Evolutionary conservation across 2,329 filamentous ascomycete genomes (phyloP).

Genomic region (Monosporascus sp.): DNA sequence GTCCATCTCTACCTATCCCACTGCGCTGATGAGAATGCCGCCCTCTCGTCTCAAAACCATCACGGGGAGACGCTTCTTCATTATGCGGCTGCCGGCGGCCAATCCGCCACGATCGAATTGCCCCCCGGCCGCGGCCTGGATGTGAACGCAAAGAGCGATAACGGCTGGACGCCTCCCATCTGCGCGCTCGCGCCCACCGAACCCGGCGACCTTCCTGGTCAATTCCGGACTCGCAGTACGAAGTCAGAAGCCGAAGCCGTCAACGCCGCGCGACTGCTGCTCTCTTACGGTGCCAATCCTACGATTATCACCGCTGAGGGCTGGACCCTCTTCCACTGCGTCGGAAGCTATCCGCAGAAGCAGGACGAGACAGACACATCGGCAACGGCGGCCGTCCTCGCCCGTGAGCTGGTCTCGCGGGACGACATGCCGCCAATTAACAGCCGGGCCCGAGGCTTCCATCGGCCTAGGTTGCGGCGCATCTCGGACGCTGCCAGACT

Average conservation of each 20-base stretch:
- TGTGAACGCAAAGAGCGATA: constrained; percentile 16
- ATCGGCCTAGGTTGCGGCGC: no score
- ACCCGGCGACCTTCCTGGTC: no score
- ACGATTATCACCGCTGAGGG: constrained; percentile 16
- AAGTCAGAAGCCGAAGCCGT: constrained; percentile 4
- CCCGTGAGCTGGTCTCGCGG: no score
- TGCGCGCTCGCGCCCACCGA: constrained; percentile 18
- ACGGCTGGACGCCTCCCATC: constrained; percentile 27
- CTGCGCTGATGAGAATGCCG: background rate
- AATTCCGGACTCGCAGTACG: background rate
- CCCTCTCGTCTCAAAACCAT: constrained; percentile 7
- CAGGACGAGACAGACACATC: background rate
- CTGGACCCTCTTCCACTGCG: constrained; percentile 20
- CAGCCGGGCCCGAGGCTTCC: no score
- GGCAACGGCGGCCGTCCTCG: no score
- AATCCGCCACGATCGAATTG: constrained; percentile 14
- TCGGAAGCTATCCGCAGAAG: constrained; percentile 2
- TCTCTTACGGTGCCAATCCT: constrained; percentile 17
- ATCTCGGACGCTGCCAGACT: no score
- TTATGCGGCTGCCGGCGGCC: constrained; percentile 22
- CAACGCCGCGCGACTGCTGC: constrained; percentile 13
- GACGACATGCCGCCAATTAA: no score
- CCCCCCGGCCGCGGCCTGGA: constrained; percentile 12
- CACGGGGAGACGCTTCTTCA: constrained; percentile 23
- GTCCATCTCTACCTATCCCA: constrained; percentile 1